Base-by-base conservation (phyloP, 768 basidiomycete genomes). In the Leccinellum luteum region DNA sequence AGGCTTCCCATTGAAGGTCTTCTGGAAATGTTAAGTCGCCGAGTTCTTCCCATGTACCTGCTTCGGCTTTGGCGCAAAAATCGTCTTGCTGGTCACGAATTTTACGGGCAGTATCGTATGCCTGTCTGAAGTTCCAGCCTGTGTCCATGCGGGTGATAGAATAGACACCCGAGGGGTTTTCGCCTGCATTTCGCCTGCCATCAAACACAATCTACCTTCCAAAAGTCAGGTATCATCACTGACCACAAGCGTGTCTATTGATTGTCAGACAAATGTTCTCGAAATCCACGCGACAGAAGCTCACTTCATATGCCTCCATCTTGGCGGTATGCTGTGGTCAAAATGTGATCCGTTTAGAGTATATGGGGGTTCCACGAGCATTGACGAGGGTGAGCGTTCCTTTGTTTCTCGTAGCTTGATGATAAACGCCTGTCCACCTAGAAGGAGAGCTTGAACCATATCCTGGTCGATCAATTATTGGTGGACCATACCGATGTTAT, bases 41-140 rank as follows among this genome's bases (percentile, higher is more conserved):
- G 35, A 80, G 65, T 13, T 75, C 73, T 43, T 66, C 53, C 77
- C 78, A 78, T 35, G 65, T 57, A n/a, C 75, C 72, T 4, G 69
- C 68, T 64, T 87, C 81, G 1, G 79, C 90, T 50, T 80, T 82
- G 5, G 74, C 73, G 64, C 92, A 93, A 64, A 83, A 94, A 3
- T 70, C 77, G 62, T 94, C 89, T 66, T 94, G 94, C 27, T 78
- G 76, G 12, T 78, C 71, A 69, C 84, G 88, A 48, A 92, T 70
- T 61, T 85, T 81, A 31, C 81, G 80, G 1, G 92, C 94, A 65
- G 86, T 79, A 43, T 84, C 78, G 66, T 93, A 94, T 9, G 92
- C 92, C n/a, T 82, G 77, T 48, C 93, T 85, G 68, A 90, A 81
- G 10, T 85, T 78, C 86, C 89, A 94, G 60, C 84, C 80, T 0